Evolutionary conservation across 805 yeast species (phyloP), one percentile per base, ranked within the genome.

Genomic region (Saccharomycopsis capsularis): DNA sequence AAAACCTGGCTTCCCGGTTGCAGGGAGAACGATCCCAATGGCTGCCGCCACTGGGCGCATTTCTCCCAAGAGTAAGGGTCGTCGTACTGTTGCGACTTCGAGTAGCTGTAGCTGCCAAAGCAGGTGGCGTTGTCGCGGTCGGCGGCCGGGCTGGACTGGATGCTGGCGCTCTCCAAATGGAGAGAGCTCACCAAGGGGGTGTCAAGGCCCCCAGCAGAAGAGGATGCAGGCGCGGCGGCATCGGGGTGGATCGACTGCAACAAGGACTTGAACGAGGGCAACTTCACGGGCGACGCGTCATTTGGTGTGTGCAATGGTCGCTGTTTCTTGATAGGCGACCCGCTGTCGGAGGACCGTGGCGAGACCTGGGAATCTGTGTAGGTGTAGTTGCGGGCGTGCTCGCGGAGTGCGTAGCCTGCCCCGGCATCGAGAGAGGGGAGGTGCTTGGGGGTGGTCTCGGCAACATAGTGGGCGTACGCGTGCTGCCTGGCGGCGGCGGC

Each of bases 181-280:
- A 54, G 43, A 44, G 55, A 49, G 46, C 36, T 55, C 56, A 41
- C 46, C 30, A 46, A 51, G 32, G 55, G 54, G 19, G 46, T 53
- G 40, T 40, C 56, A 45, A 47, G 47, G 44, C 34, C 38, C 47
- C 38, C 48, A 42, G 48, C 43, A 27, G 50, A 19, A 25, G 22
- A 42, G 23, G 18, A 46, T 40, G 43, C 38, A 37, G 38, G 13
- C 42, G 43, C 38, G 30, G 35, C 44, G 21, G 42, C 18, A 35
- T 23, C 15, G 4, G 46, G 38, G 25, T 52, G 46, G 42, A 56
- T 56, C n/a, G 56, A 55, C 24, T 53, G 48, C 27, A 53, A 42
- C 37, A 51, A 47, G 6, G 58, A 51, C 23, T 47, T 55, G 47
- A 55, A 55, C 27, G 56, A 50, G 21, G 59, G 56, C 18, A 55